Base-by-base conservation (phyloP, 23 red algal genomes). In the Gracilariopsis chorda region DNA sequence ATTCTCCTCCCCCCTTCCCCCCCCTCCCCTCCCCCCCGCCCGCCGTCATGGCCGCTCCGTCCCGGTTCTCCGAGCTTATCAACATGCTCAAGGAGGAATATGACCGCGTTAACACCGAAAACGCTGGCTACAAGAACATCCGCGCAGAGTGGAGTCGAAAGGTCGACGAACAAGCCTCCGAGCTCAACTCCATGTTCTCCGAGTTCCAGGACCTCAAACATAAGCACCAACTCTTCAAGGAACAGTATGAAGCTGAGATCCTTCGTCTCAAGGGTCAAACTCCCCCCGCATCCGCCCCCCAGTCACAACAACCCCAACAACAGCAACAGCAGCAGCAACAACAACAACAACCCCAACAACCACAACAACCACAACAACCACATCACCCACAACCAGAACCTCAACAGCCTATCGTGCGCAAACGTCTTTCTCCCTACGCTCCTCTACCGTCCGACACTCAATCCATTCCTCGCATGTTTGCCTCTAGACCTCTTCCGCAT, bases 211-310 rank as follows among this genome's bases (percentile, higher is more conserved):
- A 90, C 61, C 83, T 96, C 52, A 87, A 96, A 37, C 88, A 78
- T 27, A 96, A 96, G 71, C 94, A 96, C 58, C 82, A 51, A 41
- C 60, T 80, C 35, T 60, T 91, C 48, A 90, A 96, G 69, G 88
- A 96, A 74, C 85, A 90, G 40, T 96, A 96, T 46, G 86, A 90
- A 28, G 94, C 82, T 27, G 94, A 96, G 84, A 90, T 96, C 55
- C 71, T 74, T 4, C 84, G 94, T 35, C 79, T 96, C 21, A 90
- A 92, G 69, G 78, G 61, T 33, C 63, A 53, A 14, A 3, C 51
- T 32, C 53, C 77, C 33, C 52, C 29, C 33, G 24, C 21, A 27
- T 30, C 85, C 29, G 5, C 52, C 27, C 3, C 19, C 19, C 85
- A 75, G 19, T 48, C 33, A 51, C 35, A 41, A 34, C 85, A 70